These are phyloP conservation scores for Aspergillus versicolor DNA, from an alignment of 2,329 filamentous ascomycete species.

Conservation along the genomic window DNA sequence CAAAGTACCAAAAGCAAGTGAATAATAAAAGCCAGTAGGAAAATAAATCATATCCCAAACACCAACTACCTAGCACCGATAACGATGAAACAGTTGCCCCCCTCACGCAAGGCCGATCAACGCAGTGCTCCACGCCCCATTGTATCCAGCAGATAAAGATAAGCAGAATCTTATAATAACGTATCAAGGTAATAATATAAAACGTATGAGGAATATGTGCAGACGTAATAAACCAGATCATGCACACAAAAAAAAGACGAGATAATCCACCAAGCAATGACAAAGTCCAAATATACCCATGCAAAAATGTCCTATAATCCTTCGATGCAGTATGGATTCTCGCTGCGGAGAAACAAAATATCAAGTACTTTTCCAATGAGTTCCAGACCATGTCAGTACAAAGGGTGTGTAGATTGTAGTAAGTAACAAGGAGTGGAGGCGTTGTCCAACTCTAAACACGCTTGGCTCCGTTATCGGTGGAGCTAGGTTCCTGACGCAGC, in stretches of 20 bases:
- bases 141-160: neutral
- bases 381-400: neutral
- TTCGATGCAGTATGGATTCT: neutral
- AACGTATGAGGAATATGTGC: conserved; percentile 3
- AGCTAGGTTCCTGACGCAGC: neutral
- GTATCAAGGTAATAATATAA: neutral
- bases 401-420: neutral
- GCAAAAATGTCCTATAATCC: neutral
- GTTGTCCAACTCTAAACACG: neutral
- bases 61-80: neutral
- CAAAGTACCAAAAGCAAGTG: neutral
- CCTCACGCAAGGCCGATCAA: neutral
- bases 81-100: neutral
- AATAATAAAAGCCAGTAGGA: neutral
- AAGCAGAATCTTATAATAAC: neutral
- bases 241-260: neutral
- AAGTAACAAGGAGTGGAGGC: neutral
- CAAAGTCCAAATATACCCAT: neutral
- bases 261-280: conserved; percentile 5
- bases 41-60: neutral
- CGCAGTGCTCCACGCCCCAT: neutral
- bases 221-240: neutral
- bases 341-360: neutral
- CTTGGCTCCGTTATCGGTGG: neutral
- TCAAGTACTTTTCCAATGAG: conserved; percentile 2